Evolutionary conservation across 2,329 filamentous ascomycete species (phyloP).

Genomic region (Cytospora schulzeri): DNA sequence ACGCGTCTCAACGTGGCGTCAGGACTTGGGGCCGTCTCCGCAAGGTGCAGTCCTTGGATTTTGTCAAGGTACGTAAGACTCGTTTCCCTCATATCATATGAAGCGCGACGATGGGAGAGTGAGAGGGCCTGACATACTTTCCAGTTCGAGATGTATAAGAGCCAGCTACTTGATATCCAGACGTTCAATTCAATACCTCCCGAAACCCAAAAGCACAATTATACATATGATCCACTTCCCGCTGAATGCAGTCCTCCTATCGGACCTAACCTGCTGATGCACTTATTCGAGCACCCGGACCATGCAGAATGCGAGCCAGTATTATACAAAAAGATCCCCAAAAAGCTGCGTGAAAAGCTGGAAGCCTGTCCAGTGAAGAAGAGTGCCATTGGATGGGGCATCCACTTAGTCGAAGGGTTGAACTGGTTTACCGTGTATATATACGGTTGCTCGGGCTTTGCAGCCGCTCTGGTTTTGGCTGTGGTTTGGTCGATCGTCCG

Average conservation of each 20-base stretch:
- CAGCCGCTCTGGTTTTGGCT: conserved; percentile 29
- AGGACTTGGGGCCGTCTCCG: conserved; percentile 26
- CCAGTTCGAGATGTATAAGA: conserved; percentile 19
- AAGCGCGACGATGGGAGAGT: neutral
- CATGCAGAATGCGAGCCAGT: conserved; percentile 31
- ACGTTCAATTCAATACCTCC: neutral
- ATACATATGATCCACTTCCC: conserved; percentile 34
- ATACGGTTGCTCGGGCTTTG: conserved; percentile 29
- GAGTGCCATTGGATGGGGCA: conserved; percentile 34
- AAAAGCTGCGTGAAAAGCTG: conserved; percentile 33
- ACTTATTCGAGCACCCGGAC: conserved; percentile 35
- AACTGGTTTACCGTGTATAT: conserved; percentile 32
- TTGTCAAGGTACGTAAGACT: conserved; percentile 13
- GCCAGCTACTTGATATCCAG: conserved; percentile 17
- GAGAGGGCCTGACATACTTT: neutral
- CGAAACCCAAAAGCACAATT: conserved; percentile 8
- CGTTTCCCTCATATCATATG: neutral
- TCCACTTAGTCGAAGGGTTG: conserved; percentile 34
- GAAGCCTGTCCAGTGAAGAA: conserved; percentile 31
- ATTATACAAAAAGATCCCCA: conserved; percentile 33
- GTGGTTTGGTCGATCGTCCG: conserved; percentile 31
- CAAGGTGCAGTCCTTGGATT: conserved; percentile 3
- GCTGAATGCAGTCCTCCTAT: conserved; percentile 33
- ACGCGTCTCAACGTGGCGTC: conserved; percentile 22
- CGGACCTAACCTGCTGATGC: conserved; percentile 33